Evolutionary conservation across 2,329 filamentous ascomycete genomes (phyloP).

Genomic region (Phaeosphaeria sp.): DNA sequence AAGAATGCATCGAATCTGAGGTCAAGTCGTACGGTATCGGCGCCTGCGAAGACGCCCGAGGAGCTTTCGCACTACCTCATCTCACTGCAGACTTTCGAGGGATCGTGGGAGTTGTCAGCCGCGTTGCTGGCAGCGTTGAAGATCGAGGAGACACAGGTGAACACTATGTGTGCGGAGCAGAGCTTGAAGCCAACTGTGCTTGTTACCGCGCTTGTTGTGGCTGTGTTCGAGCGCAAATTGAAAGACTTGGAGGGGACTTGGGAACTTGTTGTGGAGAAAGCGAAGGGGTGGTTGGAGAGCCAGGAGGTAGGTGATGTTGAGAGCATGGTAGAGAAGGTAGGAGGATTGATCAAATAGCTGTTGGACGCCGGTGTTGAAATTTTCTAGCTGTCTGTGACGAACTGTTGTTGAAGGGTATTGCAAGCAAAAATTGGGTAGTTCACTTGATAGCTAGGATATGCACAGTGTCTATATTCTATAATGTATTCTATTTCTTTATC

Average conservation of each 20-base stretch:
- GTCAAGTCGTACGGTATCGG: too few species aligned
- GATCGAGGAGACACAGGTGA: slow-evolving; percentile 1
- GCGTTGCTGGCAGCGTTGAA: slow-evolving; percentile 29
- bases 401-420: too few species aligned
- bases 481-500: background rate
- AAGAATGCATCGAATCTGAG: too few species aligned
- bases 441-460: too few species aligned
- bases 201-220: slow-evolving; percentile 54
- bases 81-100: slow-evolving; percentile 62
- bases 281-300: slow-evolving; percentile 49
- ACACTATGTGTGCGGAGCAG: background rate
- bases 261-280: slow-evolving; percentile 70
- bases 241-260: slow-evolving; percentile 60
- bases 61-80: slow-evolving; percentile 56
- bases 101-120: slow-evolving; percentile 56
- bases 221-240: slow-evolving; percentile 57
- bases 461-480: background rate
- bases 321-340: slow-evolving; percentile 5
- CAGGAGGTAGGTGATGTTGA: slow-evolving; percentile 7
- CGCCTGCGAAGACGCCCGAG: slow-evolving; percentile 2
- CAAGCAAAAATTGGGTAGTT: background rate
- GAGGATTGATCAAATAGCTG: background rate
- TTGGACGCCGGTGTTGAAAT: too few species aligned
- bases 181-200: background rate
- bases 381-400: too few species aligned